Conservation (phyloP, 371 early-diverging fungal species). For the Apophysomyces variabilis region DNA sequence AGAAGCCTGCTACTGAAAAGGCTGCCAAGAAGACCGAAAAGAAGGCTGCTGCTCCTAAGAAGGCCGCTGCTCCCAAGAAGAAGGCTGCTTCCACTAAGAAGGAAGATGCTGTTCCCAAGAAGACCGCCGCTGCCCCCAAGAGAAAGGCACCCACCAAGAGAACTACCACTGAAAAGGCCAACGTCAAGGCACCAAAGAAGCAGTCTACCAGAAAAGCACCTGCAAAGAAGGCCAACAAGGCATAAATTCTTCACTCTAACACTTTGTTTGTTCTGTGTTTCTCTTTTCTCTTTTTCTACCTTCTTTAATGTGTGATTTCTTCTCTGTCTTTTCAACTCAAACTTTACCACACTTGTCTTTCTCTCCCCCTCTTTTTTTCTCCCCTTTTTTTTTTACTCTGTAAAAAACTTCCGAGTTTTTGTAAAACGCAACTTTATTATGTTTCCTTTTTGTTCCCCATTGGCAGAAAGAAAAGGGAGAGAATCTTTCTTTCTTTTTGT, state of each 20-base stretch:
- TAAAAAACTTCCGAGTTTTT: slow-evolving; percentile 11
- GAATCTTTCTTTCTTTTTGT: neutral
- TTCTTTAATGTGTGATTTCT: too few relatives aligned
- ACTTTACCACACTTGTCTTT: neutral
- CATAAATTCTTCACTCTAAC: slow-evolving; percentile 8
- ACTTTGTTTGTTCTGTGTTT: too few relatives aligned
- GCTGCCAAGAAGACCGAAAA: slow-evolving; percentile 23
- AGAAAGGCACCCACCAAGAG: slow-evolving; percentile 41
- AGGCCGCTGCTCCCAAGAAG: slow-evolving; percentile 43
- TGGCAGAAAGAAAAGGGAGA: neutral
- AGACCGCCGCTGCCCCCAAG: slow-evolving; percentile 43
- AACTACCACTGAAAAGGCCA: slow-evolving; percentile 47
- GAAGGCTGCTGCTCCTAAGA: slow-evolving; percentile 33
- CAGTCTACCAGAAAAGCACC: slow-evolving; percentile 9
- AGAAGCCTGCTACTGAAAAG: slow-evolving; percentile 24
- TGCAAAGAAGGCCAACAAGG: slow-evolving; percentile 30
- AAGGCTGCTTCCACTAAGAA: slow-evolving; percentile 48
- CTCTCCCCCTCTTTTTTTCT: slow-evolving; percentile 11
- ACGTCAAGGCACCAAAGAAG: slow-evolving; percentile 22
- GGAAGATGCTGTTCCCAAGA: slow-evolving; percentile 40
- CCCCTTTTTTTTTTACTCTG: slow-evolving; percentile 11
- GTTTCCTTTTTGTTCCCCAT: slow-evolving; percentile 10
- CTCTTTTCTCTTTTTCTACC: too few relatives aligned
- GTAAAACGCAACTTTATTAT: slow-evolving; percentile 11
- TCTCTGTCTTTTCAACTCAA: too few relatives aligned